Conservation (phyloP, 139 green algal genomes). For the Coccomyxa sp. region DNA sequence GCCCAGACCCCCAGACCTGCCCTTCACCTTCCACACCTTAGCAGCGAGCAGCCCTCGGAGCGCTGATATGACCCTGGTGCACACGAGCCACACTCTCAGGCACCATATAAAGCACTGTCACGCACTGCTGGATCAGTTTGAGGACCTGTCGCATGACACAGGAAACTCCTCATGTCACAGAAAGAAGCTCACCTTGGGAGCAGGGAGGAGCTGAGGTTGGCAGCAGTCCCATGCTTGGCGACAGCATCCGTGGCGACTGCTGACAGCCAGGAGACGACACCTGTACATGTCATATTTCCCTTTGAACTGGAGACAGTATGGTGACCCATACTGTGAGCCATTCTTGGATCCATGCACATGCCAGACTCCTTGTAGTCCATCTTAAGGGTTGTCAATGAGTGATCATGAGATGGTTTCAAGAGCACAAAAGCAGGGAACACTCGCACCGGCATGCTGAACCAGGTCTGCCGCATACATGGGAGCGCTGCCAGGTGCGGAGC, state of each 20-base stretch:
- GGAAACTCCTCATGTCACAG: too few relatives aligned
- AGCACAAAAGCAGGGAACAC: not conserved
- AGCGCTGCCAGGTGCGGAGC: constrained; percentile 11
- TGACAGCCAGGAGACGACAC: not conserved
- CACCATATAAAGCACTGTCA: not conserved
- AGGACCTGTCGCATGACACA: too few relatives aligned
- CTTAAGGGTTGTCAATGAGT: not conserved
- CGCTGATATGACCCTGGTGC: not conserved
- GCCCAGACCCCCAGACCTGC: not conserved
- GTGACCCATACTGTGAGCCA: not conserved
- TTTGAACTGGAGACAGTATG: not conserved
- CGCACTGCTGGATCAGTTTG: not conserved
- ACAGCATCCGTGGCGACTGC: too few relatives aligned
- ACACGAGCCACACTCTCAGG: not conserved
- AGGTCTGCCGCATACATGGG: constrained; percentile 26
- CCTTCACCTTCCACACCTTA: not conserved
- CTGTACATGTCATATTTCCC: not conserved
- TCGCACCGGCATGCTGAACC: constrained; percentile 6
- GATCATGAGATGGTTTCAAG: not conserved
- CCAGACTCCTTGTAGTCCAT: not conserved
- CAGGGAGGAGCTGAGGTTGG: too few relatives aligned
- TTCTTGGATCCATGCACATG: not conserved
- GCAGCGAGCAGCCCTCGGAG: not conserved
- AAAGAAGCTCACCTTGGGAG: too few relatives aligned
- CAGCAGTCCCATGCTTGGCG: too few relatives aligned